Evolutionary conservation across 768 basidiomycete species (phyloP).

Genomic region (Suillus ampliporus): DNA sequence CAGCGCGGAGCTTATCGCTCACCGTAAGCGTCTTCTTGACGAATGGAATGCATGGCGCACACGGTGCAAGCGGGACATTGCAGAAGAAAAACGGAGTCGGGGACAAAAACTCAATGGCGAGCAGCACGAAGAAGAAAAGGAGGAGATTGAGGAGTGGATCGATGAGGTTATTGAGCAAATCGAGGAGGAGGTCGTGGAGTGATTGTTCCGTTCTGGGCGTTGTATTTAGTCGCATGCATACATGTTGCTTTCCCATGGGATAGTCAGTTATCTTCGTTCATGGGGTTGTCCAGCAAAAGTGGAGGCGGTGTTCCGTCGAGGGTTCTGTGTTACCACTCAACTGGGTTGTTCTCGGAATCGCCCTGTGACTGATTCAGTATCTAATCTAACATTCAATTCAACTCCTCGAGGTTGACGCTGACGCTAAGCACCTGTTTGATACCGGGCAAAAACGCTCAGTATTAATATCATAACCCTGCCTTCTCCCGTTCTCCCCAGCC

Average conservation of each 20-base stretch:
- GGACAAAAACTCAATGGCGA: conserved; percentile 37
- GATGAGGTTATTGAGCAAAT: conserved; percentile 93
- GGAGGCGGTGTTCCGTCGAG: conserved; percentile 6
- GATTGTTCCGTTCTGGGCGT: conserved; percentile 8
- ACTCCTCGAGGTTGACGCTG: neutral
- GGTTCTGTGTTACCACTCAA: neutral
- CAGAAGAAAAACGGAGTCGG: conserved; percentile 55
- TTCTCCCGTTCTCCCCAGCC: neutral
- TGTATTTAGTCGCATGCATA: conserved; percentile 2
- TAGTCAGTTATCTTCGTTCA: neutral
- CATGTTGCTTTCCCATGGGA: neutral
- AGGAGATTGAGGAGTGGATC: conserved; percentile 93
- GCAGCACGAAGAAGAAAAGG: conserved; percentile 66
- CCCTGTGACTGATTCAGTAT: neutral
- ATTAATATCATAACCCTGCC: neutral
- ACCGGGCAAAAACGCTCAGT: neutral
- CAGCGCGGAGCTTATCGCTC: conserved; percentile 90
- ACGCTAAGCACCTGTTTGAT: neutral
- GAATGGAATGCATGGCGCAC: conserved; percentile 99
- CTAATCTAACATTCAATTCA: conserved; percentile 9
- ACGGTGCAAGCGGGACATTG: conserved; percentile 68
- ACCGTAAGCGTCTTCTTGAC: conserved; percentile 89
- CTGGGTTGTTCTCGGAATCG: neutral
- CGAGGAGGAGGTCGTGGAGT: conserved; percentile 78
- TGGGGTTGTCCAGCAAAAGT: neutral